These are phyloP conservation scores for Ceratorhiza oryzae-sativae DNA, from an alignment of 1,284 basidiomycete species.

Conservation along the genomic window DNA sequence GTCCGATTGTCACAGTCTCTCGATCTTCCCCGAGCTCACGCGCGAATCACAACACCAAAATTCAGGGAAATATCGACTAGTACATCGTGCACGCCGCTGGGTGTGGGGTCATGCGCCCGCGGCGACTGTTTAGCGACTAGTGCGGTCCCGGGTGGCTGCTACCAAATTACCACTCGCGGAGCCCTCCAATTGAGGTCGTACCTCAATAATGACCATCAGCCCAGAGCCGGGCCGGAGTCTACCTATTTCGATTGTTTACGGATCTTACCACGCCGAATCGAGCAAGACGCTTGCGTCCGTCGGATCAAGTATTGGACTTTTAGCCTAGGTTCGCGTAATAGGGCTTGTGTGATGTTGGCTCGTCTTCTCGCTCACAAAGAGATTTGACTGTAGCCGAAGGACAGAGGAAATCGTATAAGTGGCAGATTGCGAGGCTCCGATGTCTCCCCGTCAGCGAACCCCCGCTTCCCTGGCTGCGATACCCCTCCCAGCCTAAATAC, in stretches of 20 bases:
- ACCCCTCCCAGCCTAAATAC: constrained; percentile 16
- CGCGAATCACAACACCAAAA: background rate
- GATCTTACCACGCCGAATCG: constrained; percentile 26
- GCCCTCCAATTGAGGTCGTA: background rate
- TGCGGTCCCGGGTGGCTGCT: background rate
- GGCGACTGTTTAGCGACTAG: constrained; percentile 17
- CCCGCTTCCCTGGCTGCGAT: constrained; percentile 28
- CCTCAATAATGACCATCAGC: background rate
- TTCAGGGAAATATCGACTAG: background rate
- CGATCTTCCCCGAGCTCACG: constrained; percentile 1
- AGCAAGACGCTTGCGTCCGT: background rate
- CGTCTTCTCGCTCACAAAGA: background rate
- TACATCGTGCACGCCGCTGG: background rate
- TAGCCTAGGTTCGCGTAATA: constrained; percentile 10
- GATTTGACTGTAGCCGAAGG: constrained; percentile 16
- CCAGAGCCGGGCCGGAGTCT: constrained; percentile 17
- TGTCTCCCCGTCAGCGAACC: constrained; percentile 36
- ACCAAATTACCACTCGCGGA: constrained; percentile 6
- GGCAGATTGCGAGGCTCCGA: constrained; percentile 15
- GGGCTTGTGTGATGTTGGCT: constrained; percentile 4
- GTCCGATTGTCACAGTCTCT: constrained; percentile 4
- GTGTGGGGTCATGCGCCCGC: constrained; percentile 24
- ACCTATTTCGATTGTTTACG: background rate
- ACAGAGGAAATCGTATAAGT: constrained; percentile 16
- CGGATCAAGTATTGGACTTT: constrained; percentile 27